Conservation (phyloP, 2,329 filamentous ascomycete genomes). For the Alternaria infectoria region DNA sequence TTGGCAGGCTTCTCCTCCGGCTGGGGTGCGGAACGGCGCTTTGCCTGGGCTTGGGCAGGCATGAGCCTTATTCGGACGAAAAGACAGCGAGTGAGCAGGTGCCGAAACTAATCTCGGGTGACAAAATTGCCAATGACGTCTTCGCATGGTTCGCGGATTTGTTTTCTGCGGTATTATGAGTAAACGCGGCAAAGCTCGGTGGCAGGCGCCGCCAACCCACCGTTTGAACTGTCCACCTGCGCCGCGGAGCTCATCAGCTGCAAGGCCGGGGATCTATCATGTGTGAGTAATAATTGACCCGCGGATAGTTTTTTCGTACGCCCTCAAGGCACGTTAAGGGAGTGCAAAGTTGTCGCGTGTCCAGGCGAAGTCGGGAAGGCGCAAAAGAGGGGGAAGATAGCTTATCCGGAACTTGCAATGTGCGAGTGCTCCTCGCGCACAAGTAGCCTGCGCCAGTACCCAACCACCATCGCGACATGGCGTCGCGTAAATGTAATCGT, state of each 20-base stretch:
- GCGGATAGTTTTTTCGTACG: background rate
- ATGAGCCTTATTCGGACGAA: constrained; percentile 19
- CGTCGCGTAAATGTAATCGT: constrained; percentile 1
- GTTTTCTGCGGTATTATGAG: background rate
- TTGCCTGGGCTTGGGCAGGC: constrained; percentile 34
- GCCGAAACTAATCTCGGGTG: constrained; percentile 1
- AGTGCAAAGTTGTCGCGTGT: constrained; percentile 6
- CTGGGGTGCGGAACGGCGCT: constrained; percentile 30
- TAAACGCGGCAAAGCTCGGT: constrained; percentile 1
- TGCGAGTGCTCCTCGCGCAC: background rate
- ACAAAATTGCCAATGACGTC: background rate
- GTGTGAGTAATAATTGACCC: background rate
- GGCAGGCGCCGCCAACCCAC: constrained; percentile 1
- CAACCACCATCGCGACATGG: constrained; percentile 18
- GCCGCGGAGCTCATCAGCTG: constrained; percentile 3
- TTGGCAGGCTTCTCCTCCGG: constrained; percentile 45
- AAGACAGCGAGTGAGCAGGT: background rate
- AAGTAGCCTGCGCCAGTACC: background rate
- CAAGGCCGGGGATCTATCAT: background rate
- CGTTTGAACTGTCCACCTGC: constrained; percentile 2
- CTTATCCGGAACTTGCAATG: constrained; percentile 13
- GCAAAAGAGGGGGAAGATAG: constrained; percentile 14
- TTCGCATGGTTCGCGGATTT: constrained; percentile 5
- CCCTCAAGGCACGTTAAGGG: background rate
- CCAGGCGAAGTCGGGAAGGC: background rate